Percentiles rank a stretch among this genome's conserved stretches.
Conservation (phyloP, 176 grass and related monocot species). For the Oryza glaberrima region DNA sequence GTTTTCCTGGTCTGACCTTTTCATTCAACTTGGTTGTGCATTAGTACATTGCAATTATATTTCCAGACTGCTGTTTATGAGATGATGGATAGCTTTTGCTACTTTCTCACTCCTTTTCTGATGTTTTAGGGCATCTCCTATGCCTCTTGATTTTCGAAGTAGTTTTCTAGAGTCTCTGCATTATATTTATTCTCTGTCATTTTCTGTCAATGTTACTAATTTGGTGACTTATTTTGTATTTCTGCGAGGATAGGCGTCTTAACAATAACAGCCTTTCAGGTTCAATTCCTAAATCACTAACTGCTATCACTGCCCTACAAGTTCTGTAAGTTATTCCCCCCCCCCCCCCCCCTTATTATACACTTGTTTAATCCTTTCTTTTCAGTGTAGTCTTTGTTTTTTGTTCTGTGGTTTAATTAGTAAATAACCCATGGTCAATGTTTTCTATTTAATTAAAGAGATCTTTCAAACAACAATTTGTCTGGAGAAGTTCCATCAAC, state of each 20-base stretch:
- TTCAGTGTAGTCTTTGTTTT: not conserved
- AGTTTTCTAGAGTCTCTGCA: constrained; percentile 1
- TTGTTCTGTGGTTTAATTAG: constrained; percentile 33
- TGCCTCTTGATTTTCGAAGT: constrained; percentile 20
- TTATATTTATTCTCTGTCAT: constrained; percentile 19
- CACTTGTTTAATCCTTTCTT: constrained; percentile 16
- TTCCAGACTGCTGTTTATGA: constrained; percentile 1
- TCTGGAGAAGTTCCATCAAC: constrained; percentile 89
- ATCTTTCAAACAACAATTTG: constrained; percentile 89
- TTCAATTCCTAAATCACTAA: constrained; percentile 78
- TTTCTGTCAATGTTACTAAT: constrained; percentile 35
- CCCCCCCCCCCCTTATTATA: not conserved
- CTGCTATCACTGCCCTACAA: constrained; percentile 79
- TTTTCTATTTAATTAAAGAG: constrained; percentile 55
- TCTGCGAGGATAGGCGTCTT: constrained; percentile 62
- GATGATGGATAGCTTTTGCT: not conserved
- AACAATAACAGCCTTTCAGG: constrained; percentile 92
- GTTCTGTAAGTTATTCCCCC: constrained; percentile 71
- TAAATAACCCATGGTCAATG: constrained; percentile 27
- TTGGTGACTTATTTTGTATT: constrained; percentile 34
- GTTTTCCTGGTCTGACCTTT: not conserved
- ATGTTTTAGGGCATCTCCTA: constrained; percentile 6
- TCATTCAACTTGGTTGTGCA: not conserved
- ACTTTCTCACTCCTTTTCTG: constrained; percentile 10
- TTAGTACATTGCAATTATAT: constrained; percentile 13